These are phyloP conservation scores for Podila epicladia DNA, from an alignment of 192 early-diverging fungal species.

Conservation along the genomic window DNA sequence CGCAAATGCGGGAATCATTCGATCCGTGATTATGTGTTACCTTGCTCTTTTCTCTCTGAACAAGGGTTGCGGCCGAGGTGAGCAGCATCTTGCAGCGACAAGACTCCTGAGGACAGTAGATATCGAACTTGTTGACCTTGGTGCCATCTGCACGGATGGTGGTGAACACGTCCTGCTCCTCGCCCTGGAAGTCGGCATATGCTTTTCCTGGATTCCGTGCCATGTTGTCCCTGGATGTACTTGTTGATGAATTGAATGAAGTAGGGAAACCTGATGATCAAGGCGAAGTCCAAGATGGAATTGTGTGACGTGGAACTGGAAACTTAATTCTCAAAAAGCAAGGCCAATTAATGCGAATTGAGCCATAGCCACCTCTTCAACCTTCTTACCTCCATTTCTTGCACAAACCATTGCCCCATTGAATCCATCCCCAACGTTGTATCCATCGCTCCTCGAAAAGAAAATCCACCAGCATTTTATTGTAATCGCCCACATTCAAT, in stretches of 20 bases:
- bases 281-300: background rate
- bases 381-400: background rate
- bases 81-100: slow-evolving; percentile 61
- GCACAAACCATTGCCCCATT: too few relatives aligned
- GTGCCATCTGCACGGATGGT: background rate
- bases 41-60: slow-evolving; percentile 59
- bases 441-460: too few relatives aligned
- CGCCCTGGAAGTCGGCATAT: slow-evolving; percentile 6
- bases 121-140: slow-evolving; percentile 51
- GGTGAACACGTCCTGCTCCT: slow-evolving; percentile 31
- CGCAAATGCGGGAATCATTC: background rate
- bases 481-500: too few relatives aligned
- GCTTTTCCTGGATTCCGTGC: slow-evolving; percentile 37
- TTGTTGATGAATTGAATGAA: background rate
- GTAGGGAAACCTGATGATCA: background rate
- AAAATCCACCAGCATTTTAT: too few relatives aligned
- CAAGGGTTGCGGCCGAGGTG: slow-evolving; percentile 50
- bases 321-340: too few relatives aligned
- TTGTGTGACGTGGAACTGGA: background rate
- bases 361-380: too few relatives aligned
- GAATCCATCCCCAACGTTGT: too few relatives aligned
- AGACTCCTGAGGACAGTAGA: slow-evolving; percentile 61
- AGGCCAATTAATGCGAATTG: too few relatives aligned
- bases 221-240: background rate
- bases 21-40: slow-evolving; percentile 14